phyloP scores from a whole-genome alignment of 768 basidiomycete genomes.

The Mycena metata region DNA sequence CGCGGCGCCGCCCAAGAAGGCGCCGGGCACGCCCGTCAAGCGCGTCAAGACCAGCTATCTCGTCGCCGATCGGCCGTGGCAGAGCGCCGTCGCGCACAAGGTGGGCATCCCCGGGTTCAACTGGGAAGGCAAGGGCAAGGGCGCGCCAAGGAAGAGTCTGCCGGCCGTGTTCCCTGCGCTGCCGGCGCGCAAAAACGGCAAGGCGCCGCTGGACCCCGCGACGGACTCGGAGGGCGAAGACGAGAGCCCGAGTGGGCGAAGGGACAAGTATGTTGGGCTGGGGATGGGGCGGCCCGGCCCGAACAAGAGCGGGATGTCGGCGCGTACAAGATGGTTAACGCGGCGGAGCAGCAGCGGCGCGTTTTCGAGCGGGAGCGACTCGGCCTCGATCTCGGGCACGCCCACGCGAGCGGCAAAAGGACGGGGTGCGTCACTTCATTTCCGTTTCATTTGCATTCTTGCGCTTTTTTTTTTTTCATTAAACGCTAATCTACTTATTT shows the following conservation, averaged over 20 bases:
- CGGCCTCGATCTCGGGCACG: slow-evolving; percentile 66
- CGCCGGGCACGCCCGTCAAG: slow-evolving; percentile 89
- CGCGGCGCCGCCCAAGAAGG: slow-evolving; percentile 63
- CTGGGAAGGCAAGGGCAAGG: slow-evolving; percentile 60
- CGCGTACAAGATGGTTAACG: slow-evolving; percentile 73
- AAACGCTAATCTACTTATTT: slow-evolving; percentile 15
- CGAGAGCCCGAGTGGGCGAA: slow-evolving; percentile 73
- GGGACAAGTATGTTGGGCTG: slow-evolving; percentile 70
- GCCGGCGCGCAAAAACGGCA: slow-evolving; percentile 49
- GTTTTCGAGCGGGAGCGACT: slow-evolving; percentile 83
- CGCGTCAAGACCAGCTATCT: slow-evolving; percentile 72
- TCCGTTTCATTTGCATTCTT: slow-evolving; percentile 3
- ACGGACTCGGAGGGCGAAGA: slow-evolving; percentile 78
- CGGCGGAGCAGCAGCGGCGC: slow-evolving; percentile 86
- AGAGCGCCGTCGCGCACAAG: slow-evolving; percentile 82
- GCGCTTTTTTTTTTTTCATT: background rate
- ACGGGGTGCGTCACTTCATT: slow-evolving; percentile 54
- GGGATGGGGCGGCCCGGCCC: slow-evolving; percentile 72
- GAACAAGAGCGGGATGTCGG: slow-evolving; percentile 49
- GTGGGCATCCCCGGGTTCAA: slow-evolving; percentile 61
- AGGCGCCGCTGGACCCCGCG: slow-evolving; percentile 52
- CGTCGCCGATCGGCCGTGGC: slow-evolving; percentile 77
- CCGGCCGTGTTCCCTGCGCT: slow-evolving; percentile 76
- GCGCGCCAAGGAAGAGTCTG: slow-evolving; percentile 77
- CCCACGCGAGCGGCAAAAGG: slow-evolving; percentile 69